phyloP scores from a whole-genome alignment of 306 rosid genomes.

The Carpinus viminea region DNA sequence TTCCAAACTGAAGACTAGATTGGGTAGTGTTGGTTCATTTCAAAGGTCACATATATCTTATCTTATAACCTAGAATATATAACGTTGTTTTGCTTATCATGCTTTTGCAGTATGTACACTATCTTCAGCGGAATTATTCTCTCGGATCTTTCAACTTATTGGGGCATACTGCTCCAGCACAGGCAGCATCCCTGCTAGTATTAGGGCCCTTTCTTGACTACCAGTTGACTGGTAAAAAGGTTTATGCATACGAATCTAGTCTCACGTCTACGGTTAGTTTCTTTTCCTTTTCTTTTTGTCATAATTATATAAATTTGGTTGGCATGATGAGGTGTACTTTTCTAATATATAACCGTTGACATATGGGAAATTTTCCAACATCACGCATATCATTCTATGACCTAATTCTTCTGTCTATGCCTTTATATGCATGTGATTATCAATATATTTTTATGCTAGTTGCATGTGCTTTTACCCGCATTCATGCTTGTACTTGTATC shows the following conservation, averaged over 20 bases:
- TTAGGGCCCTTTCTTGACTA: slow-evolving; percentile 72
- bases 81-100: slow-evolving; percentile 18
- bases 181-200: slow-evolving; percentile 60
- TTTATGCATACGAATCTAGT: slow-evolving; percentile 48
- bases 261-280: slow-evolving; percentile 51
- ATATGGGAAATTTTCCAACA: neutral
- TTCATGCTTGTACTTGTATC: neutral
- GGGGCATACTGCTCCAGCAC: slow-evolving; percentile 80
- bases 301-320: slow-evolving; percentile 6
- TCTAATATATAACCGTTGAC: slow-evolving; percentile 4
- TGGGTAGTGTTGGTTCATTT: slow-evolving; percentile 1
- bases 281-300: neutral
- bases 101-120: slow-evolving; percentile 67
- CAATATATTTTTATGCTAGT: neutral
- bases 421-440: neutral
- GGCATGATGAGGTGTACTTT: slow-evolving; percentile 8
- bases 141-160: slow-evolving; percentile 76
- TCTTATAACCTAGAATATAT: slow-evolving; percentile 9
- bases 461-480: slow-evolving; percentile 1
- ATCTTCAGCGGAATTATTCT: slow-evolving; percentile 72
- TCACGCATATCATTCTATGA: neutral
- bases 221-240: slow-evolving; percentile 66
- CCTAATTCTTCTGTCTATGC: slow-evolving; percentile 3
- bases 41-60: neutral
- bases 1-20: neutral